These are phyloP conservation scores for Kazachstania martiniae DNA, from an alignment of 805 yeast species.

Conservation along the genomic window DNA sequence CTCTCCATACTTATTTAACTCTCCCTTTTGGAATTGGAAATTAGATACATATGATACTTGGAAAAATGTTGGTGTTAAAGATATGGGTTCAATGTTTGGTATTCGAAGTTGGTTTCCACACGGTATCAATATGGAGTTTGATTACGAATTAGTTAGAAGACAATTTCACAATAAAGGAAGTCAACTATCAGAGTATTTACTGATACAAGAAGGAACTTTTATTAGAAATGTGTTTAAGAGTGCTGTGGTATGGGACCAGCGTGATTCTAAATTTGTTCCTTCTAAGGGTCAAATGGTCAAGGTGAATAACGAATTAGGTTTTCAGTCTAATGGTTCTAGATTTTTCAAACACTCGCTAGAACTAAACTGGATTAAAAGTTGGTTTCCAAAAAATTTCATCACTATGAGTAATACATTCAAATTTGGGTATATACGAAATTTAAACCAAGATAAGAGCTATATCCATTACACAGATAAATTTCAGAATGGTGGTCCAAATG, in stretches of 20 bases:
- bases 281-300: slow-evolving; percentile 34
- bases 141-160: slow-evolving; percentile 26
- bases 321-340: slow-evolving; percentile 5
- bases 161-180: slow-evolving; percentile 26
- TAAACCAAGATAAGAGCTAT: slow-evolving; percentile 26
- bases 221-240: slow-evolving; percentile 45
- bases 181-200: slow-evolving; percentile 46
- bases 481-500: slow-evolving; percentile 70
- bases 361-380: slow-evolving; percentile 15
- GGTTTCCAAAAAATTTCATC: slow-evolving; percentile 17
- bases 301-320: slow-evolving; percentile 36
- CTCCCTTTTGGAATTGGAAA: slow-evolving; percentile 43
- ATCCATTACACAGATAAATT: slow-evolving; percentile 68
- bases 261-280: slow-evolving; percentile 35
- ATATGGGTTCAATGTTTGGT: slow-evolving; percentile 3
- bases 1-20: slow-evolving; percentile 35
- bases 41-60: slow-evolving; percentile 31
- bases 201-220: slow-evolving; percentile 51
- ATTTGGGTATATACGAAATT: slow-evolving; percentile 45
- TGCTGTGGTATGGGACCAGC: slow-evolving; percentile 30
- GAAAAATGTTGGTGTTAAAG: slow-evolving; percentile 7
- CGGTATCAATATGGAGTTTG: slow-evolving; percentile 5
- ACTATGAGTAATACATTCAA: slow-evolving; percentile 41
- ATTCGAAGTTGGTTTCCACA: slow-evolving; percentile 5
- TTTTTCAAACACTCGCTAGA: slow-evolving; percentile 27